Evolutionary conservation across 164 flowering plant genomes (phyloP), one percentile per base, ranked within the genome.

Genomic region (Vitis cinerea): DNA sequence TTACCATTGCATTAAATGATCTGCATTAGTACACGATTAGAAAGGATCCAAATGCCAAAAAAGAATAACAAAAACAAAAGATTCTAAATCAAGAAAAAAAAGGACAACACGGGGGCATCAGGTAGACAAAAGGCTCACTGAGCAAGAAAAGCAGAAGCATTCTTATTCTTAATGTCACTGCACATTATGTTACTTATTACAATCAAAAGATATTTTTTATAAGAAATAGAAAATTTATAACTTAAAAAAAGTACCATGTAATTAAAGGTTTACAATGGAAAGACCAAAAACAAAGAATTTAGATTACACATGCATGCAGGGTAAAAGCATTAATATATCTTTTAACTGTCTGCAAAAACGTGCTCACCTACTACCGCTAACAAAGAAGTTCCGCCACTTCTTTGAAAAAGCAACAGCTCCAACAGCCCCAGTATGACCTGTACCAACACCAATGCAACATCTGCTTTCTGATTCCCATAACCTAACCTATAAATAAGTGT

Each of bases 341-440:
- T 57, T 4, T 49, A 12, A 2, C 7, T 60, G 17, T 23, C 23
- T 65, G 27, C 0, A 17, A 8, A 65, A 66, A 31, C 37, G 65
- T 19, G 58, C 85, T 79, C 58, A 92, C 98, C 93, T 80, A 73
- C 97, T 91, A 49, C 96, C 99, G 77, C 94, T 91, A 58, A 95
- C 96, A 78, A 93, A 81, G 72, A 93, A 93, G 72, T 85, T 82
- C 23, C 67, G 69, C 62, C 19, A 58, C 70, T 86, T 91, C 81
- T 88, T 93, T 27, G 99, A 91, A 67, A 93, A 93, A 52, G 94
- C 89, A 84, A 93, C 84, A 59, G 97, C 97, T 75, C 94, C 93
- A 80, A 95, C 94, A 68, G 88, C 94, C 58, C 83, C 91, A 84
- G 71, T 79, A 75, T 95, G 98, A 61, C 94, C 97, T 19, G 69